Base-by-base conservation (phyloP, 2,329 filamentous ascomycete genomes). In the Eurotiales sp. region DNA sequence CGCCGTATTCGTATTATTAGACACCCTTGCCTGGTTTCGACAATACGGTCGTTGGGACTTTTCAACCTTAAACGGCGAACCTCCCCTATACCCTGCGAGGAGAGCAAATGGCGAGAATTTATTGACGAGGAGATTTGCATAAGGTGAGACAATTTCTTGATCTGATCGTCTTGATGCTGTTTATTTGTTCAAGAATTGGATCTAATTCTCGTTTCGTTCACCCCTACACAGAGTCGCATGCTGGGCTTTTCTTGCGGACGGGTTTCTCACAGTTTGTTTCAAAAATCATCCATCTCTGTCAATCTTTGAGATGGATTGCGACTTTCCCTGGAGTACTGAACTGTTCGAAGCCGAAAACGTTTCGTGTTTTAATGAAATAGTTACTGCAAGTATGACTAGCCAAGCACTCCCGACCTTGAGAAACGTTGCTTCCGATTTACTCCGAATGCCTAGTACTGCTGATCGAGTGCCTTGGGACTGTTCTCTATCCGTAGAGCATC, bases 221-320 rank as follows among this genome's bases (percentile, higher is more conserved):
- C n/a, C n/a, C n/a, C n/a, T n/a, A n/a, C n/a, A 58, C 53, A 47
- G 50, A 7, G 58, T 66, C 19, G 59, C 64, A 4, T 65, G 58
- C 32, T 66, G 64, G 64, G 58, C 56, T 3, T 66, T 65, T n/a
- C 58, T 66, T 14, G 63, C 64, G 0, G 64, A 66, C 27, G 64
- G 63, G 7, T 66, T 66, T 11, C 58, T 66, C 14, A 66, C 63
- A 1, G 62, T 66, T 6, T 66, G 64, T 42, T 65, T 65, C 51
- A 65, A 64, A 4, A 66, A 64, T 15, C 59, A 64, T 27, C 64
- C 64, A 3, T 56, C 58, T 15, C 34, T 66, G 21, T 64, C 63
- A 1, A 58, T 62, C 1, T 65, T 65, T 25, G 64, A 65, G 39
- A 61, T 66, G 60, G 56, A 64, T 23, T 66, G 64, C 29, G 54